Evolutionary conservation across 2,329 filamentous ascomycete genomes (phyloP), one percentile per base, ranked within the genome.

Genomic region (Juglanconis oblonga): DNA sequence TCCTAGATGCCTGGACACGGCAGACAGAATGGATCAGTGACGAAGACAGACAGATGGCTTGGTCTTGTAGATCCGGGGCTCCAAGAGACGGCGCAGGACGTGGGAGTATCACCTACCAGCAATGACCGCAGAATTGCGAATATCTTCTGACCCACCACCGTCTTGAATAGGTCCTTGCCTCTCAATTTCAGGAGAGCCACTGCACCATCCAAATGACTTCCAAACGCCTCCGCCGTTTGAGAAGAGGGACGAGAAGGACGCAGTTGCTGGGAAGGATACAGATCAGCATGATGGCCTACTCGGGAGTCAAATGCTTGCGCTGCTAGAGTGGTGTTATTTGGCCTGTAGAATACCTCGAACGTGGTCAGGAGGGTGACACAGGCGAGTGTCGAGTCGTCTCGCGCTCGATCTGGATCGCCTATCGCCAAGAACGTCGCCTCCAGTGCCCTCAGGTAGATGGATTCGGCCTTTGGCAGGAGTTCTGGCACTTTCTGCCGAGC

Each of bases 311-410:
- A n/a, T 14, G 8, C 13, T 40, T 31, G 32, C 7, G 45, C 54
- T 4, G 31, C 5, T 32, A n/a, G 14, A 24, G n/a, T 36, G 32
- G 49, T 47, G 33, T 6, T 52, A 5, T n/a, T 3, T 36, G 33
- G 14, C 3, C 32, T 6, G 17, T 3, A 5, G 42, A 54, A 45
- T 62, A 63, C 62, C 62, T 63, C 62, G 31, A 62, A 63, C 9
- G 55, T 62, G 5, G 58, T 61, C 47, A 63, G 49, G 29, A 63
- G 31, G 3, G 62, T 61, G 52, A 63, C 59, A 11, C 58, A 63
- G 3, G 62, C 62, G 8, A 63, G 59, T 10, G 62, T 63, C 55
- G 62, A 63, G 10, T 63, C 58, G 14, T 63, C 62, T 3, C 62
- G 40, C 13, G 62, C 59, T 52, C 45, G 44, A n/a, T n/a, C 38